phyloP scores from a whole-genome alignment of 163 green algal species.

The Prototheca cutis region DNA sequence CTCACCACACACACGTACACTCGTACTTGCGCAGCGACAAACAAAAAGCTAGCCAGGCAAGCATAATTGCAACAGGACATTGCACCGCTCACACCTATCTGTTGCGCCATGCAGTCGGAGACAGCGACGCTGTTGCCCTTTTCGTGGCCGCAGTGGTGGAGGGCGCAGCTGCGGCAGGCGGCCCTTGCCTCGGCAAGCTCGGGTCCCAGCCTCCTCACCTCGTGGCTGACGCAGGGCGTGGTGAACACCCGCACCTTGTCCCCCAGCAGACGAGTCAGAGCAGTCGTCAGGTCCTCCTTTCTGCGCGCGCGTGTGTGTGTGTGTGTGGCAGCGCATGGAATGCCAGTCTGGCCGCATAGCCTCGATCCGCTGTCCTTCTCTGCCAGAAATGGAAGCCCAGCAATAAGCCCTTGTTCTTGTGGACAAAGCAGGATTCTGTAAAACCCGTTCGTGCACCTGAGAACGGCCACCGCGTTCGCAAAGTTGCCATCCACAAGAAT shows the following conservation, averaged over 20 bases:
- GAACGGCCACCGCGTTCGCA: constrained; percentile 46
- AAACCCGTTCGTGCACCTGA: constrained; percentile 37
- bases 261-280: constrained; percentile 51
- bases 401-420: neutral
- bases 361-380: neutral
- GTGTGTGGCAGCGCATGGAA: no score
- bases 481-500: constrained; percentile 79
- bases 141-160: constrained; percentile 61
- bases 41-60: no score
- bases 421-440: no score
- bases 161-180: constrained; percentile 3
- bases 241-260: constrained; percentile 53
- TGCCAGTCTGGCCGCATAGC: neutral
- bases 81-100: constrained; percentile 27
- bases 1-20: no score
- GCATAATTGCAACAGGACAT: no score
- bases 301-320: constrained; percentile 24
- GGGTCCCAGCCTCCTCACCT: constrained; percentile 50
- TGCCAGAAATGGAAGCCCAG: neutral
- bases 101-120: constrained; percentile 34
- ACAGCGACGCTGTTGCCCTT: constrained; percentile 15
- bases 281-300: constrained; percentile 35
- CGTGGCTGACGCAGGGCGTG: constrained; percentile 52
- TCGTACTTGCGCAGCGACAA: no score
- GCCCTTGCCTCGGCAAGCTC: constrained; percentile 14